Evolutionary conservation across 1,284 basidiomycete genomes (phyloP).

Genomic region (Apiotrichum siamense): DNA sequence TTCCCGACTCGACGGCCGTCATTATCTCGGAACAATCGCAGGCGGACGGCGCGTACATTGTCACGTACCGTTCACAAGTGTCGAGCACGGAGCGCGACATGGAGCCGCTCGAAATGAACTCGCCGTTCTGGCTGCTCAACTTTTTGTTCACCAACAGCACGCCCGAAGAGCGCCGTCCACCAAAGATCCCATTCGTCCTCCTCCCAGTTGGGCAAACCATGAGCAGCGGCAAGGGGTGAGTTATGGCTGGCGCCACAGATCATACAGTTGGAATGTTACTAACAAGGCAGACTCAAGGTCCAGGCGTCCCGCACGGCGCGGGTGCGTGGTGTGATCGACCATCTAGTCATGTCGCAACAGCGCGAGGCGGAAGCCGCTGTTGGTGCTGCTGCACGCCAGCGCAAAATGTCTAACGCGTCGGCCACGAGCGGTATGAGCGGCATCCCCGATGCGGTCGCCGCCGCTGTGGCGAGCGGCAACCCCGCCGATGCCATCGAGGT

Average conservation of each 20-base stretch:
- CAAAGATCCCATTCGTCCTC: slow-evolving; percentile 82
- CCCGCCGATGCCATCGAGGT: slow-evolving; percentile 82
- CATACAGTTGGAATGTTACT: neutral
- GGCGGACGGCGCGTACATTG: slow-evolving; percentile 65
- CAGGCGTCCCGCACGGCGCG: slow-evolving; percentile 22
- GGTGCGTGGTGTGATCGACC: slow-evolving; percentile 17
- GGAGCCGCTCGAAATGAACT: slow-evolving; percentile 62
- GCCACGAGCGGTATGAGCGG: slow-evolving; percentile 5
- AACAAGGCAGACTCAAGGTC: slow-evolving; percentile 12
- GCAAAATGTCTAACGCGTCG: slow-evolving; percentile 8
- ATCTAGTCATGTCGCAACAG: slow-evolving; percentile 4
- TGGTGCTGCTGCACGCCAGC: too few relatives aligned
- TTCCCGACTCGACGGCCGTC: slow-evolving; percentile 62
- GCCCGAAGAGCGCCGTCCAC: slow-evolving; percentile 54
- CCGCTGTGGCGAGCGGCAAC: slow-evolving; percentile 33
- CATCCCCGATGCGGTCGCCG: too few relatives aligned
- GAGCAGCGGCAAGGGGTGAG: slow-evolving; percentile 1
- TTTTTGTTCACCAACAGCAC: slow-evolving; percentile 58
- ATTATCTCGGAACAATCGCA: slow-evolving; percentile 77
- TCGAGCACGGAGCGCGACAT: slow-evolving; percentile 61
- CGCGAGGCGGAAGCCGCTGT: slow-evolving; percentile 5
- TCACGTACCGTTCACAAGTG: slow-evolving; percentile 68
- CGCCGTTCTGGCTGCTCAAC: slow-evolving; percentile 85
- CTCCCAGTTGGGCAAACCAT: slow-evolving; percentile 56
- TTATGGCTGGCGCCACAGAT: neutral